Evolutionary conservation across 1,139 yeast species (phyloP), one percentile per base, ranked within the genome.

Genomic region (Trichomonascaceae sp.): DNA sequence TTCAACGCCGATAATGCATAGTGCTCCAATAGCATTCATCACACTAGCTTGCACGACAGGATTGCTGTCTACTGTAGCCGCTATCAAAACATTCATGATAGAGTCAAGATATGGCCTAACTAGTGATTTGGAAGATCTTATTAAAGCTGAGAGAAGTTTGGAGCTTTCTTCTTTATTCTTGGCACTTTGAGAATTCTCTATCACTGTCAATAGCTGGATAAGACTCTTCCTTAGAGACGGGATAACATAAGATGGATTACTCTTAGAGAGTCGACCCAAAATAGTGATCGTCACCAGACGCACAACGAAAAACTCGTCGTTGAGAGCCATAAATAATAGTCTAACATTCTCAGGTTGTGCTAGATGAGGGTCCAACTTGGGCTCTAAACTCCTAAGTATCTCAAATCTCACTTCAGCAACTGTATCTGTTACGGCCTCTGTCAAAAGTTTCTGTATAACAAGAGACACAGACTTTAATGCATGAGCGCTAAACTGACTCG

Each of bases 221-320:
- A 95, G 73, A 0, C 95, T 83, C 65, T 89, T 91, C 61, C 99
- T 76, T 54, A 95, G 74, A 1, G 96, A 87, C 0, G 99, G 99
- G 27, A 91, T 93, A 58, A 93, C 89, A 68, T 89, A 91, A 0
- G 99, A 98, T 0, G 99, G 98, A 64, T 95, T 95, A 43, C 89
- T 85, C 3, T 82, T 74, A 0, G 96, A 85, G 19, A 95, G 72
- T 55, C 97, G 78, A 1, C 99, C 98, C 56, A 93, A 81, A 8
- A 91, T 79, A 49, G 78, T 78, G 46, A 91, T 81, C 0, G 96
- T 86, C n/a, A 82, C 86, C 63, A 86, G 83, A 52, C 96, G 79
- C 20, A 93, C 88, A 12, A 81, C 82, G 66, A 93, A 95, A 1
- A 81, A 82, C 67, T 91, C 99, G 70, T 95, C 99, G 66, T 95